Evolutionary conservation across 176 grass and related monocot species (phyloP).

Genomic region (Urochloa ruziziensis): DNA sequence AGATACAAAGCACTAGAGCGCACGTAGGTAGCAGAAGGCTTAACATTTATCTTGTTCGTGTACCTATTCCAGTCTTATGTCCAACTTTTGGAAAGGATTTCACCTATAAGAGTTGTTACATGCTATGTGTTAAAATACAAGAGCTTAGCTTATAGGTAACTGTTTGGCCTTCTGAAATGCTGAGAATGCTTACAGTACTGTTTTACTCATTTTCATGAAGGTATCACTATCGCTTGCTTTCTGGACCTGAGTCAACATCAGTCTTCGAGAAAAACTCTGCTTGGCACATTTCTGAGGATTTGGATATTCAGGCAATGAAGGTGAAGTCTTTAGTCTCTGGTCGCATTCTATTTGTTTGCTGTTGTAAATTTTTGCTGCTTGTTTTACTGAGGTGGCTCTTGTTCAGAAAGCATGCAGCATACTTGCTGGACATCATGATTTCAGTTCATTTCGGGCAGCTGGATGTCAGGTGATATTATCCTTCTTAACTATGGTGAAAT

Average conservation of each 20-base stretch:
- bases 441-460: conserved; percentile 92
- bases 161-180: conserved; percentile 4
- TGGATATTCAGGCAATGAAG: conserved; percentile 87
- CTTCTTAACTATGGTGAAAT: conserved; percentile 30
- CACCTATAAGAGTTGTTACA: neutral
- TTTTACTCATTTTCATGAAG: conserved; percentile 43
- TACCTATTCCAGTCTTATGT: conserved; percentile 12
- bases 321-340: conserved; percentile 21
- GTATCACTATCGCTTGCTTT: conserved; percentile 86
- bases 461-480: conserved; percentile 77
- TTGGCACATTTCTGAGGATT: conserved; percentile 76
- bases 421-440: conserved; percentile 90
- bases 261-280: conserved; percentile 81
- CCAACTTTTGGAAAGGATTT: conserved; percentile 17
- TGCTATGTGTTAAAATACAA: conserved; percentile 11
- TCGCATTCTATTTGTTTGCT: conserved; percentile 18
- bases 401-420: conserved; percentile 80
- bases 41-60: conserved; percentile 21
- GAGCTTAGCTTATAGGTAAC: conserved; percentile 5
- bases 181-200: conserved; percentile 24
- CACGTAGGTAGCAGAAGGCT: conserved; percentile 73
- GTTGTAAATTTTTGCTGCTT: conserved; percentile 7
- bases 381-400: conserved; percentile 29
- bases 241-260: conserved; percentile 70
- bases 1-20: conserved; percentile 88